Conservation (phyloP, 306 rosid species). For the Vigna trinervia region DNA sequence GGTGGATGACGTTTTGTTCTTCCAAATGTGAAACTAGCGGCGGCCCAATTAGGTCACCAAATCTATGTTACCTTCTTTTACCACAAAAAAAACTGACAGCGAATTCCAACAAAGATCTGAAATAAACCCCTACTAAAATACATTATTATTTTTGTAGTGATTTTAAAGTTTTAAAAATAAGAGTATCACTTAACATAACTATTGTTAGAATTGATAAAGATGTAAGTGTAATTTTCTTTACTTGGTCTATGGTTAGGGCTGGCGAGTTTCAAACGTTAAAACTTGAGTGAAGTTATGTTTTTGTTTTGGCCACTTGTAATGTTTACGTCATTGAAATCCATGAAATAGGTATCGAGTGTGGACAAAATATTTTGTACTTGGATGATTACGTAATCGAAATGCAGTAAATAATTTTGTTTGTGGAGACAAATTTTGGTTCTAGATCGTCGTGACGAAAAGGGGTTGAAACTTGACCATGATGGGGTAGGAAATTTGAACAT, state of each 20-base stretch:
- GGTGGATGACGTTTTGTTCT: neutral
- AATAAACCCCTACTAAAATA: too few relatives aligned
- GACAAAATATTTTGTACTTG: neutral
- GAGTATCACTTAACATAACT: too few relatives aligned
- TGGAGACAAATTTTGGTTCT: neutral
- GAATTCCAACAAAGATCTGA: neutral
- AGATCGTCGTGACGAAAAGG: constrained; percentile 15
- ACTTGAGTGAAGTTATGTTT: constrained; percentile 7
- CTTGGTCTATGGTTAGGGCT: neutral
- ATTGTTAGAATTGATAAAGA: too few relatives aligned
- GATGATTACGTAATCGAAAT: constrained; percentile 6
- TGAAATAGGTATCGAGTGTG: neutral
- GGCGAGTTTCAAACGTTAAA: neutral
- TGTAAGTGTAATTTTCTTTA: too few relatives aligned
- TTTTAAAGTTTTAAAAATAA: too few relatives aligned
- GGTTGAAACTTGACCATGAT: neutral
- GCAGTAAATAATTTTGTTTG: constrained; percentile 12
- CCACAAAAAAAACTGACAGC: neutral
- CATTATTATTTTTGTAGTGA: too few relatives aligned
- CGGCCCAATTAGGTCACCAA: constrained; percentile 29
- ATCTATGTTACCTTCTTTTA: neutral
- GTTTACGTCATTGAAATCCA: constrained; percentile 25
- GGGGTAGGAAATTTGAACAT: neutral
- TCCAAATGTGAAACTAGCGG: too few relatives aligned
- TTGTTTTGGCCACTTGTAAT: constrained; percentile 3